Conservation (phyloP, 441 rosid genomes). For the Pelargonium cotyledonis region DNA sequence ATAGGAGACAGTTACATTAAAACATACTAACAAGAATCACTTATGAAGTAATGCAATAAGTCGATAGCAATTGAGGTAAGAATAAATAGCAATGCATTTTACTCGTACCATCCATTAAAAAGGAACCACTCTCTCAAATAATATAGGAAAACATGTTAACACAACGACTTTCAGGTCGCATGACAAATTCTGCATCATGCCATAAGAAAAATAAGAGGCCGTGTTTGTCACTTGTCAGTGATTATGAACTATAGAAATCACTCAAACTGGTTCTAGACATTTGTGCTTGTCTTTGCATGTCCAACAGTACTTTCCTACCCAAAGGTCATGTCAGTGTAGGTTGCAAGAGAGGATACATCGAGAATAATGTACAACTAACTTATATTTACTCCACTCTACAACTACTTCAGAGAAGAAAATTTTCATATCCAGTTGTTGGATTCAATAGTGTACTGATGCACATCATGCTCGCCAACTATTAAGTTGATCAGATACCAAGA, state of each 20-base stretch:
- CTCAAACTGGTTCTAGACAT: no score
- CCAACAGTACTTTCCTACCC: no score
- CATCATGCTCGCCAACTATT: background rate
- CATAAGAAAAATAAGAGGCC: background rate
- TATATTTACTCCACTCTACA: background rate
- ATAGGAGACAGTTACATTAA: no score
- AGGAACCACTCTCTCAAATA: background rate
- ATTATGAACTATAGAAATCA: background rate
- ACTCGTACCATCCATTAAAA: background rate
- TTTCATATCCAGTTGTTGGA: background rate
- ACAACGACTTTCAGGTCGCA: background rate
- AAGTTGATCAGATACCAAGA: background rate
- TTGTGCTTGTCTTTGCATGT: no score
- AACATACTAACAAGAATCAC: no score
- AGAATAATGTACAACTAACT: no score
- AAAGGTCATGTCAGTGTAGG: no score
- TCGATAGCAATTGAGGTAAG: no score
- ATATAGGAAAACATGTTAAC: background rate
- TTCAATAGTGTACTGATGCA: background rate
- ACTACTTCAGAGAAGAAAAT: background rate
- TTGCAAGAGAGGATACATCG: no score
- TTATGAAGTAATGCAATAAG: no score
- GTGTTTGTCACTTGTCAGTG: background rate
- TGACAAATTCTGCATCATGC: constrained; percentile 2
- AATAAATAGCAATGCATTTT: no score